Evolutionary conservation across 2,329 filamentous ascomycete species (phyloP).

Genomic region (Aspergillus brasiliensis): DNA sequence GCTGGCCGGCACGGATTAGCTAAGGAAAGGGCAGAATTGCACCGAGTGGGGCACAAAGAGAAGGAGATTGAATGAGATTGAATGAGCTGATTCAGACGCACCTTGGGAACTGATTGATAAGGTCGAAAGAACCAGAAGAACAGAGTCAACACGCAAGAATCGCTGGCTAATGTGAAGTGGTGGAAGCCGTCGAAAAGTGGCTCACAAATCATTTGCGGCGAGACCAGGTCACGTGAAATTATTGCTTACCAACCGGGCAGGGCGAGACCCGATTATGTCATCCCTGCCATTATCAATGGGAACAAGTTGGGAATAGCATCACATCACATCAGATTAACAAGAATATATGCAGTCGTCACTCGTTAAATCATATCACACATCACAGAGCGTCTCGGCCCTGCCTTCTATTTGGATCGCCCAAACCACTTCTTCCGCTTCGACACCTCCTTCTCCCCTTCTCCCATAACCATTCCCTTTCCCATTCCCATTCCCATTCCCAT

Average conservation of each 20-base stretch:
- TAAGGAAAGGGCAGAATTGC: slow-evolving; percentile 11
- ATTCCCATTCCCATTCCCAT: slow-evolving; percentile 19
- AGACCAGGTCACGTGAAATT: slow-evolving; percentile 22
- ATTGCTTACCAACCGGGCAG: slow-evolving; percentile 17
- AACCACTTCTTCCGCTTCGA: slow-evolving; percentile 37
- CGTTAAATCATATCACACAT: neutral
- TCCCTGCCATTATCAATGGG: neutral
- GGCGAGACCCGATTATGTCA: slow-evolving; percentile 27
- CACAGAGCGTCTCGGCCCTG: slow-evolving; percentile 4
- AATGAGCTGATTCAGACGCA: no score
- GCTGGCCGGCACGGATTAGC: slow-evolving; percentile 22
- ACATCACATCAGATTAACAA: neutral
- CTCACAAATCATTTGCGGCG: slow-evolving; percentile 15
- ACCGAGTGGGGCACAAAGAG: no score
- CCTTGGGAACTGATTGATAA: neutral
- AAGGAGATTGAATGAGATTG: no score
- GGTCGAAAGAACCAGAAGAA: slow-evolving; percentile 7
- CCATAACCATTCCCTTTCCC: slow-evolving; percentile 16
- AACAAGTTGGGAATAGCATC: neutral
- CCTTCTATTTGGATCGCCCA: slow-evolving; percentile 22
- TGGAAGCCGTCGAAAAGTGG: neutral
- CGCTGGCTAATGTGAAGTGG: neutral
- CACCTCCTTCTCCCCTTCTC: slow-evolving; percentile 14
- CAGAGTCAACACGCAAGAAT: neutral
- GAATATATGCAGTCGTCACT: neutral